These are phyloP conservation scores for Aspergillus wentii DNA, from an alignment of 495 filamentous ascomycete species.

Conservation along the genomic window DNA sequence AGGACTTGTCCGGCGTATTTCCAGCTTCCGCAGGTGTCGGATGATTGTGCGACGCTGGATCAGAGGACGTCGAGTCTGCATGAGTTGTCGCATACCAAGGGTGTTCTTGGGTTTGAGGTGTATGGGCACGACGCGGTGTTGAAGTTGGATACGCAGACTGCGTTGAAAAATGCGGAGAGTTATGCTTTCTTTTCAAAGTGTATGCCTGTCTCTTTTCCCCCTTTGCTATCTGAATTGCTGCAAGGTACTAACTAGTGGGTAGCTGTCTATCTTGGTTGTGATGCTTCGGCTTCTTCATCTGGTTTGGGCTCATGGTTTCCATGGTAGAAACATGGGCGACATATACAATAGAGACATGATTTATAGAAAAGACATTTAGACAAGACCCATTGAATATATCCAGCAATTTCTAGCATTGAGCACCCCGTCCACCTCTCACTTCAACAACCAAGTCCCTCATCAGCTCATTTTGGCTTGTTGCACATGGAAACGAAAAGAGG, in stretches of 20 bases:
- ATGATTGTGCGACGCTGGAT: slow-evolving; percentile 2
- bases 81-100: slow-evolving; percentile 7
- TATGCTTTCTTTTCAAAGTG: slow-evolving; percentile 7
- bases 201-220: background rate
- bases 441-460: no score
- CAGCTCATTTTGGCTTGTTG: no score
- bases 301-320: no score
- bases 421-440: no score
- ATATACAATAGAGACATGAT: no score
- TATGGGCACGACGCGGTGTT: slow-evolving; percentile 3
- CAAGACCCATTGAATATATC: no score
- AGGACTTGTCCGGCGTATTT: slow-evolving; percentile 5
- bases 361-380: no score
- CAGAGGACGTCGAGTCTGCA: slow-evolving; percentile 4
- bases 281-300: no score
- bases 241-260: background rate
- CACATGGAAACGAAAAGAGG: background rate
- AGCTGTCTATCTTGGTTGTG: slow-evolving; percentile 4
- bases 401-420: no score
- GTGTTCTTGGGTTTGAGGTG: slow-evolving; percentile 3
- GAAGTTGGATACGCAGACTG: background rate
- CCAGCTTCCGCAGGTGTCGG: background rate
- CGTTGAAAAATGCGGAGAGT: slow-evolving; percentile 7
- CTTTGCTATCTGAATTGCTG: background rate
- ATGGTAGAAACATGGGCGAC: no score